These are phyloP conservation scores for Spatholobus suberectus DNA, from an alignment of 306 rosid species.

Conservation along the genomic window DNA sequence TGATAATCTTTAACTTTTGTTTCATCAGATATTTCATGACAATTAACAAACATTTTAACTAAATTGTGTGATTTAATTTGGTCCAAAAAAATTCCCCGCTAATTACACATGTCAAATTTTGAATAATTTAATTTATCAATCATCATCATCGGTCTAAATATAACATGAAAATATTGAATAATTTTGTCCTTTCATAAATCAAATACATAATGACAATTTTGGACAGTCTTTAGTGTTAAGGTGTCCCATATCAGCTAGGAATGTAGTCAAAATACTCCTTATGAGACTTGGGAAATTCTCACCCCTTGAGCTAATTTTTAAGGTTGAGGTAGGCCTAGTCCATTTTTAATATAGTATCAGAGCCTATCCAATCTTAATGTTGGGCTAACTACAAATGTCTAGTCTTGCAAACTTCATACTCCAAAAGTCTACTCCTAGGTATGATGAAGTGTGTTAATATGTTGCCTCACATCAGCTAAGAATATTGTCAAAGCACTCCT, in stretches of 20 bases:
- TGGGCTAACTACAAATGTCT: too few species aligned
- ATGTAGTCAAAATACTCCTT: background rate
- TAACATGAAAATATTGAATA: slow-evolving; percentile 12
- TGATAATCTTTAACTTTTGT: background rate
- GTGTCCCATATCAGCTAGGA: background rate
- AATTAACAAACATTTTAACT: background rate
- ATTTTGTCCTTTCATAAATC: background rate
- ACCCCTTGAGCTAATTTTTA: background rate
- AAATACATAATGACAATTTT: background rate
- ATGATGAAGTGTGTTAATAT: background rate
- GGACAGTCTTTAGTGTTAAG: background rate
- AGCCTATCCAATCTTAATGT: background rate
- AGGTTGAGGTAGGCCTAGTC: background rate
- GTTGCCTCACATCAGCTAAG: background rate
- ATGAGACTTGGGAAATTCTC: background rate
- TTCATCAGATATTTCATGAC: background rate
- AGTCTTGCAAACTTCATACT: background rate
- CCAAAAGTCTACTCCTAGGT: background rate
- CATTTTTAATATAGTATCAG: too few species aligned
- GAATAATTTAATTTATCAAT: background rate
- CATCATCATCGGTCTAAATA: background rate
- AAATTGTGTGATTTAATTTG: background rate
- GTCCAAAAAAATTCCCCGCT: background rate
- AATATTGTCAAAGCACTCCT: background rate
- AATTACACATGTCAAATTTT: background rate